phyloP scores from a whole-genome alignment of 1,139 yeast genomes.

The Cylindricascospora bacillispora region DNA sequence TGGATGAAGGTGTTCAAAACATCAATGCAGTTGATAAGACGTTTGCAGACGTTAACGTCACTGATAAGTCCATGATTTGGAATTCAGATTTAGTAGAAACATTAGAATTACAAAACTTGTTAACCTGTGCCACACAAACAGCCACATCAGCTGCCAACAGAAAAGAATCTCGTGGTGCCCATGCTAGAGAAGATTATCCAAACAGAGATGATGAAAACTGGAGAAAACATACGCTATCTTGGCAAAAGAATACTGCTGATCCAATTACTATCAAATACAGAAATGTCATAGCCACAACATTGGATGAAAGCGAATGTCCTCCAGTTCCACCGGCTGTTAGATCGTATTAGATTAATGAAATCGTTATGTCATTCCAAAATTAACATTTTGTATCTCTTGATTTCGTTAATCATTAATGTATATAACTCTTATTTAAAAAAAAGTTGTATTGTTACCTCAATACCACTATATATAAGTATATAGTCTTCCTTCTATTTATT shows the following conservation, averaged over 20 bases:
- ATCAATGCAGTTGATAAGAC: conserved; percentile 65
- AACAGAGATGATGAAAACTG: conserved; percentile 91
- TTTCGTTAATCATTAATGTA: too few species aligned
- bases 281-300: conserved; percentile 67
- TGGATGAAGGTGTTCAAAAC: conserved; percentile 82
- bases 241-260: conserved; percentile 68
- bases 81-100: conserved; percentile 95
- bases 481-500: too few species aligned
- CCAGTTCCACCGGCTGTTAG: conserved; percentile 96
- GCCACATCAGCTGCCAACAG: conserved; percentile 91
- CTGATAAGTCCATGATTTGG: conserved; percentile 98
- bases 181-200: conserved; percentile 96
- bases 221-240: conserved; percentile 96
- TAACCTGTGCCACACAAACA: conserved; percentile 96
- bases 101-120: conserved; percentile 87
- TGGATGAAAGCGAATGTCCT: conserved; percentile 88
- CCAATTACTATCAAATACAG: conserved; percentile 73
- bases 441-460: too few species aligned
- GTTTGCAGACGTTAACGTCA: conserved; percentile 64
- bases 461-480: too few species aligned
- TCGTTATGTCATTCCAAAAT: too few species aligned
- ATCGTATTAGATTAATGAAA: too few species aligned
- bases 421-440: too few species aligned
- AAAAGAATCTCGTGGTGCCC: conserved; percentile 98
- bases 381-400: too few species aligned